phyloP scores from a whole-genome alignment of 2,329 filamentous ascomycete genomes.

The Sphaerulina populicola region DNA sequence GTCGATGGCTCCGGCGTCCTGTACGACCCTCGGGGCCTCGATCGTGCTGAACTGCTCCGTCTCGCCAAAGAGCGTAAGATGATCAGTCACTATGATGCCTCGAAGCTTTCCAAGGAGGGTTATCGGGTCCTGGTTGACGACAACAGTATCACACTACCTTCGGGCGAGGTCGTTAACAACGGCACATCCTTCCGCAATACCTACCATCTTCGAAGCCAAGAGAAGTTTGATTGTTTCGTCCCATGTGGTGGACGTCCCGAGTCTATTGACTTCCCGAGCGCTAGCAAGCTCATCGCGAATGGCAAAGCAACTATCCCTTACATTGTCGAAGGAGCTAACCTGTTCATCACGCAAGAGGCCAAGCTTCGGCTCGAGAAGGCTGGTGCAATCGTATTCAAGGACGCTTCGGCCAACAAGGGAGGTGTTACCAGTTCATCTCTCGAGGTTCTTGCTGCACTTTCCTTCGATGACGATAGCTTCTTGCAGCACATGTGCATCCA shows the following conservation, averaged over 20 bases:
- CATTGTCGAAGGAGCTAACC: slow-evolving; percentile 94
- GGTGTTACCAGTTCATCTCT: slow-evolving; percentile 95
- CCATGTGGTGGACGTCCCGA: slow-evolving; percentile 94
- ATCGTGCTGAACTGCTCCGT: slow-evolving; percentile 72
- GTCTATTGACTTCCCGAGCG: slow-evolving; percentile 85
- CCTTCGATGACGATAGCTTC: slow-evolving; percentile 85
- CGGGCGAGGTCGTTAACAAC: slow-evolving; percentile 77
- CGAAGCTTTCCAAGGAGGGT: slow-evolving; percentile 77
- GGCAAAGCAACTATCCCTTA: slow-evolving; percentile 84
- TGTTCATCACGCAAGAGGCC: slow-evolving; percentile 98
- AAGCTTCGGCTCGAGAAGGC: slow-evolving; percentile 91
- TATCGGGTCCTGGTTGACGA: slow-evolving; percentile 93
- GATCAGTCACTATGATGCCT: slow-evolving; percentile 77
- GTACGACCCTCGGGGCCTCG: slow-evolving; percentile 81
- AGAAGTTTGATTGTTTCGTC: slow-evolving; percentile 79
- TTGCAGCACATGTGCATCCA: slow-evolving; percentile 84
- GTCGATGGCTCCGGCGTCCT: slow-evolving; percentile 96
- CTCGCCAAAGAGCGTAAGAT: slow-evolving; percentile 80
- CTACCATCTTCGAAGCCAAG: slow-evolving; percentile 68
- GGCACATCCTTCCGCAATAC: slow-evolving; percentile 96
- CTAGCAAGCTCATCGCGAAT: slow-evolving; percentile 78
- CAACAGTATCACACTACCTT: slow-evolving; percentile 76
- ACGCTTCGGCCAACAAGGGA: slow-evolving; percentile 96
- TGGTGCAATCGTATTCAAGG: slow-evolving; percentile 94
- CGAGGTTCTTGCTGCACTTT: slow-evolving; percentile 87